Evolutionary conservation across 441 rosid species (phyloP), one percentile per base, ranked within the genome.

Genomic region (Biscutella laevigata): DNA sequence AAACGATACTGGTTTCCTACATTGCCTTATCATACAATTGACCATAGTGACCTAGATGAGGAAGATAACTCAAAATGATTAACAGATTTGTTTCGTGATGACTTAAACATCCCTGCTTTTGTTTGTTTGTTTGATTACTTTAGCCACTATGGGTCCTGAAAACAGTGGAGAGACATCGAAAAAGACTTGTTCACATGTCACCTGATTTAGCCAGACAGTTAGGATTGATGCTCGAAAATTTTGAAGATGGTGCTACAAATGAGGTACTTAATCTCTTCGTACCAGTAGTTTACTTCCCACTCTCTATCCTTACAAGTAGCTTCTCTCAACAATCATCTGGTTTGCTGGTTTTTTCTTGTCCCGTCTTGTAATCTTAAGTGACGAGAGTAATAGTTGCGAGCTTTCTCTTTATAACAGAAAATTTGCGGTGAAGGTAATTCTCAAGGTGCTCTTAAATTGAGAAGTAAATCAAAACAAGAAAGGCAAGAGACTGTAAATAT

Each of bases 71-170:
- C 7, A 11, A 44, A 0, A 4, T 34, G 22, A 43, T 36, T 35
- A 28, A 62, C 37, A 40, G 22, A 12, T 56, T 7, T n/a, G 39
- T 16, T 53, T 39, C 16, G 16, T 43, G 39, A 28, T 66, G 37
- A 36, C 46, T 40, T 28, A 21, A 21, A 36, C 14, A 17, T 53
- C 45, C 17, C 44, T 67, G 20, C 28, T 62, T 44, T 69, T 39
- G 19, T n/a, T 39, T 43, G 36, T 42, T 68, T 38, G 25, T 66
- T 41, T 62, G 27, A n/a, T n/a, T n/a, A n/a, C 68, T 38, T 68
- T 77, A 91, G 95, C 95, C 96, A 19, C 67, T 68, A 8, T 92
- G 95, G 98, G 77, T 88, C 63, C 74, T 92, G 42, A 92, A 88
- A 80, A 79, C 95, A 38, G 77, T 73, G 73, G 90, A 86, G 76